Evolutionary conservation across 305 asterid genomes (phyloP).

Genomic region (Withania somnifera): DNA sequence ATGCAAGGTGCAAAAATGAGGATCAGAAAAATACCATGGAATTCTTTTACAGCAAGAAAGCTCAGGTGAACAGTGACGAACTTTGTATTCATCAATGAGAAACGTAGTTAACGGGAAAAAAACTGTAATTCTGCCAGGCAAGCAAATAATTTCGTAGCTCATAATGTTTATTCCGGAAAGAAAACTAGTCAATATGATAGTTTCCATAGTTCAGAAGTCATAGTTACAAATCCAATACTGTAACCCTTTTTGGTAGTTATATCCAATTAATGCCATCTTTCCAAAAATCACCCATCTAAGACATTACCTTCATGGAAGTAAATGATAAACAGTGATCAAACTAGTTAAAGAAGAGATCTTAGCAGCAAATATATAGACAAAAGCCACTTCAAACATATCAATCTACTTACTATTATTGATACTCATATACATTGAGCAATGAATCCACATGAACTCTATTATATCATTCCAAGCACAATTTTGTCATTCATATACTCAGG

Average conservation of each 20-base stretch:
- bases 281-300: not conserved
- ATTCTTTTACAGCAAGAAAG: too few species aligned
- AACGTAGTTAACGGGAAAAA: not conserved
- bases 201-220: too few species aligned
- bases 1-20: too few species aligned
- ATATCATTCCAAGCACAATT: constrained; percentile 4
- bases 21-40: too few species aligned
- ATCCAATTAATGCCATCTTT: not conserved
- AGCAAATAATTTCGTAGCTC: not conserved
- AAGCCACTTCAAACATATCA: not conserved
- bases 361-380: not conserved
- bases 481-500: too few species aligned
- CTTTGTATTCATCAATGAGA: not conserved
- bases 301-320: not conserved
- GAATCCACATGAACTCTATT: not conserved
- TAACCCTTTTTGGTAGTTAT: too few species aligned
- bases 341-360: not conserved
- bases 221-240: too few species aligned
- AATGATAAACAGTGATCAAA: not conserved
- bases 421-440: not conserved
- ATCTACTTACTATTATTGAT: constrained; percentile 2
- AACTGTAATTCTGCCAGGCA: not conserved
- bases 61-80: not conserved
- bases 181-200: too few species aligned
- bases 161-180: too few species aligned